These are phyloP conservation scores for Torulaspora indica DNA, from an alignment of 805 yeast species.

Conservation along the genomic window DNA sequence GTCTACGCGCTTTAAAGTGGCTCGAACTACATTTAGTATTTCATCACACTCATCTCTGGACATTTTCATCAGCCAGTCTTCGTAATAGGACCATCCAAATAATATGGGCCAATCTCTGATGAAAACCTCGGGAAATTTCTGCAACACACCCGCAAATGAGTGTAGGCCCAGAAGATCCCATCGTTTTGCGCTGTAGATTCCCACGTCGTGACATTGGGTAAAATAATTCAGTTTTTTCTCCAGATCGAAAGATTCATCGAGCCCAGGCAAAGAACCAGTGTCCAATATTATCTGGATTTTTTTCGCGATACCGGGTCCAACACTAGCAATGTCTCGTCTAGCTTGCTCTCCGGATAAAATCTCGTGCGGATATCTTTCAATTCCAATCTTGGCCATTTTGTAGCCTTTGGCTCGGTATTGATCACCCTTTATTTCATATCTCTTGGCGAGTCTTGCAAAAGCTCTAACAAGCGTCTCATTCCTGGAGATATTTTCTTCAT, in stretches of 20 bases:
- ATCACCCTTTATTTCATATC: constrained; percentile 29
- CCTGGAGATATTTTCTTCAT: not conserved
- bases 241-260: constrained; percentile 12
- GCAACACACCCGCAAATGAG: constrained; percentile 20
- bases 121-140: constrained; percentile 20
- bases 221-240: constrained; percentile 27
- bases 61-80: constrained; percentile 30
- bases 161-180: constrained; percentile 22
- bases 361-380: constrained; percentile 18
- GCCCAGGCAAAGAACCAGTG: constrained; percentile 25
- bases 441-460: constrained; percentile 20
- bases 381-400: constrained; percentile 24
- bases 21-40: constrained; percentile 20
- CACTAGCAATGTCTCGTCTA: constrained; percentile 19
- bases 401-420: constrained; percentile 29
- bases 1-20: constrained; percentile 20
- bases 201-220: constrained; percentile 30
- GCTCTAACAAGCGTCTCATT: constrained; percentile 22
- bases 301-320: constrained; percentile 31
- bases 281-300: constrained; percentile 30
- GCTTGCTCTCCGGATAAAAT: constrained; percentile 32
- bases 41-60: constrained; percentile 26
- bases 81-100: constrained; percentile 34
- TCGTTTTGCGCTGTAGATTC: constrained; percentile 26
- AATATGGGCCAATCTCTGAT: constrained; percentile 27